Conservation (phyloP, 2,329 filamentous ascomycete genomes). For the Passalora sequoiae region DNA sequence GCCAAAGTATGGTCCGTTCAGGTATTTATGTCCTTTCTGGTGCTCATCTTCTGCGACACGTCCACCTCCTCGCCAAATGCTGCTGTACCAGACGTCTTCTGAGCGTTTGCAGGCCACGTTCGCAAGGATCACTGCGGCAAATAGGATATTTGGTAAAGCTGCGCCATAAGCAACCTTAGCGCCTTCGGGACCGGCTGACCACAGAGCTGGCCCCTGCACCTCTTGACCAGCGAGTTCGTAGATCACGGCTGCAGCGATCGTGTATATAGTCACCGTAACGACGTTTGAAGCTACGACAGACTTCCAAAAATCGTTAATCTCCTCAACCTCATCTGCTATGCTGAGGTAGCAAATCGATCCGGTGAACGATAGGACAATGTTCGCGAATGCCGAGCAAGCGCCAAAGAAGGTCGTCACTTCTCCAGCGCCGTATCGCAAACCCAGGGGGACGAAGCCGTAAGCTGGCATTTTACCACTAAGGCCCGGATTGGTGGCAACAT, state of each 20-base stretch:
- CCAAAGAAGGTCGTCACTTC: neutral
- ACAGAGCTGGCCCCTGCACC: slow-evolving; percentile 62
- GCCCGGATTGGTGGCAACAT: slow-evolving; percentile 29
- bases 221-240: slow-evolving; percentile 59
- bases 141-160: slow-evolving; percentile 64
- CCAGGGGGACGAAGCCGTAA: neutral
- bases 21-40: no score
- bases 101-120: slow-evolving; percentile 63
- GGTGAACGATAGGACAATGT: slow-evolving; percentile 63
- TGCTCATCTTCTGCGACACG: slow-evolving; percentile 20
- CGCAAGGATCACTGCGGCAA: slow-evolving; percentile 66
- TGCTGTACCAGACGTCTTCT: no score
- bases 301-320: slow-evolving; percentile 57
- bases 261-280: slow-evolving; percentile 57
- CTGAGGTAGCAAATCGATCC: slow-evolving; percentile 64
- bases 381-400: slow-evolving; percentile 49
- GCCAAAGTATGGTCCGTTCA: slow-evolving; percentile 20
- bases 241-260: slow-evolving; percentile 60
- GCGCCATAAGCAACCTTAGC: slow-evolving; percentile 65
- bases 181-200: slow-evolving; percentile 51
- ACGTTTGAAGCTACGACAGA: slow-evolving; percentile 58
- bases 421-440: neutral
- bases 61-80: slow-evolving; percentile 25
- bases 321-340: slow-evolving; percentile 60
- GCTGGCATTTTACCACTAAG: neutral